Evolutionary conservation across 768 basidiomycete genomes (phyloP).

Genomic region (Agaricus sinodeliciosus): DNA sequence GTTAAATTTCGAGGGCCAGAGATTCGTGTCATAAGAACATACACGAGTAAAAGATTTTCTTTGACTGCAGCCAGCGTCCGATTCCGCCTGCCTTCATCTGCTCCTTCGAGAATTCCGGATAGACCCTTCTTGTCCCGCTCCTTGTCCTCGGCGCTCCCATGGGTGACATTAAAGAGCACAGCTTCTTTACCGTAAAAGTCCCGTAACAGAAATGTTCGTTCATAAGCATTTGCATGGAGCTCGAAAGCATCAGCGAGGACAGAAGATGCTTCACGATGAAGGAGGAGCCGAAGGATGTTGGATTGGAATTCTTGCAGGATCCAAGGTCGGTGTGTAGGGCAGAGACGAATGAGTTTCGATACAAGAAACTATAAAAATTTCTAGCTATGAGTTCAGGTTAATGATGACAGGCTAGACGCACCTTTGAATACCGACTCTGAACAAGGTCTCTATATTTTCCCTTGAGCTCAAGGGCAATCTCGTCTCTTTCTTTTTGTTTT

Average conservation of each 20-base stretch:
- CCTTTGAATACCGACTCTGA: slow-evolving; percentile 90
- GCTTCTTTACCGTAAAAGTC: slow-evolving; percentile 93
- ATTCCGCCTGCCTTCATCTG: slow-evolving; percentile 56
- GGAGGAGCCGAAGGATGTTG: slow-evolving; percentile 66
- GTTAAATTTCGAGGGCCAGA: slow-evolving; percentile 3
- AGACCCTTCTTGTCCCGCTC: slow-evolving; percentile 63
- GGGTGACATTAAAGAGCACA: slow-evolving; percentile 53
- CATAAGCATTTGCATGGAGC: slow-evolving; percentile 79
- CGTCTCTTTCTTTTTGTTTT: slow-evolving; percentile 63
- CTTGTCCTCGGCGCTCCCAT: slow-evolving; percentile 55
- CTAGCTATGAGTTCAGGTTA: neutral
- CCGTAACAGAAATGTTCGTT: slow-evolving; percentile 70
- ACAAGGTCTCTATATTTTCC: slow-evolving; percentile 73
- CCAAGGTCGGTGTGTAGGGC: slow-evolving; percentile 64
- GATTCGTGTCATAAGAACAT: slow-evolving; percentile 18
- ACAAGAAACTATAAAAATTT: slow-evolving; percentile 58
- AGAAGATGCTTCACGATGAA: slow-evolving; percentile 79
- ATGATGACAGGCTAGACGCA: slow-evolving; percentile 21
- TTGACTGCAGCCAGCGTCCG: slow-evolving; percentile 65
- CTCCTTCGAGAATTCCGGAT: slow-evolving; percentile 56
- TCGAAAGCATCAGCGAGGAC: slow-evolving; percentile 88
- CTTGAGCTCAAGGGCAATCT: slow-evolving; percentile 78
- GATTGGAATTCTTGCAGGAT: slow-evolving; percentile 79
- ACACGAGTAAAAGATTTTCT: slow-evolving; percentile 75
- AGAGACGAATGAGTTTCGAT: slow-evolving; percentile 69